Conservation (phyloP, 1,284 basidiomycete genomes). For the Ceratobasidium sp. region DNA sequence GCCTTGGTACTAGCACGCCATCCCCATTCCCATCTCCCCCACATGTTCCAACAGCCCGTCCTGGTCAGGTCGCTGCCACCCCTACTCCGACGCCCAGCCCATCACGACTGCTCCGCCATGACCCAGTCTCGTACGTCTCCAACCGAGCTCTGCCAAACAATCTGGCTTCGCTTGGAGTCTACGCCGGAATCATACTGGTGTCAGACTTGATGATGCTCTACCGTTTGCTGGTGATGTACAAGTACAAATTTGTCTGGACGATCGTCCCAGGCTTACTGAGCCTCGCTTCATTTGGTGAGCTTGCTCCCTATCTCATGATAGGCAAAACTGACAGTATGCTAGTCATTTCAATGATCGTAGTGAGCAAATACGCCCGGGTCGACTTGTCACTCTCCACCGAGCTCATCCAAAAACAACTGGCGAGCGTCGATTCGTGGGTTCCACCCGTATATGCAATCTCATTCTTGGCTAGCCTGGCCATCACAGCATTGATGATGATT, state of each 20-base stretch:
- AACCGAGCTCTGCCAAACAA: slow-evolving; percentile 21
- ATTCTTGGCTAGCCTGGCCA: slow-evolving; percentile 20
- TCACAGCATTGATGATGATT: slow-evolving; percentile 34
- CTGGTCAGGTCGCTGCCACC: background rate
- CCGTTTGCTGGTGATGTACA: slow-evolving; percentile 27
- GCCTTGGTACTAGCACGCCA: background rate
- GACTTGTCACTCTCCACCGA: background rate
- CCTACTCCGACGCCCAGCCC: background rate
- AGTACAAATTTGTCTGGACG: slow-evolving; percentile 26
- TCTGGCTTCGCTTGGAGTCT: slow-evolving; percentile 23
- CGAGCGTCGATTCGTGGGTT: slow-evolving; percentile 4
- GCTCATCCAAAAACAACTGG: background rate
- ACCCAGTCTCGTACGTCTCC: slow-evolving; percentile 7
- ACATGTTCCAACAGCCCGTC: no score
- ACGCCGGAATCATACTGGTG: slow-evolving; percentile 14
- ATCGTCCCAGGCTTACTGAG: background rate
- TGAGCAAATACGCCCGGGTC: slow-evolving; percentile 17
- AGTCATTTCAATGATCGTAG: slow-evolving; percentile 32
- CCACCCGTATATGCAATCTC: slow-evolving; percentile 27
- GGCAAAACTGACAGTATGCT: background rate
- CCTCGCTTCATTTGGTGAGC: slow-evolving; percentile 26
- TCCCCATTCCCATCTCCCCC: background rate
- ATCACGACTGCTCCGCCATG: background rate
- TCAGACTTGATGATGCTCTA: slow-evolving; percentile 33
- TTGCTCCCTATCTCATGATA: background rate